Percentiles rank a stretch among this genome's conserved stretches.
phyloP scores from a whole-genome alignment of 2,329 filamentous ascomycete species.

The Sporothrix inflata region DNA sequence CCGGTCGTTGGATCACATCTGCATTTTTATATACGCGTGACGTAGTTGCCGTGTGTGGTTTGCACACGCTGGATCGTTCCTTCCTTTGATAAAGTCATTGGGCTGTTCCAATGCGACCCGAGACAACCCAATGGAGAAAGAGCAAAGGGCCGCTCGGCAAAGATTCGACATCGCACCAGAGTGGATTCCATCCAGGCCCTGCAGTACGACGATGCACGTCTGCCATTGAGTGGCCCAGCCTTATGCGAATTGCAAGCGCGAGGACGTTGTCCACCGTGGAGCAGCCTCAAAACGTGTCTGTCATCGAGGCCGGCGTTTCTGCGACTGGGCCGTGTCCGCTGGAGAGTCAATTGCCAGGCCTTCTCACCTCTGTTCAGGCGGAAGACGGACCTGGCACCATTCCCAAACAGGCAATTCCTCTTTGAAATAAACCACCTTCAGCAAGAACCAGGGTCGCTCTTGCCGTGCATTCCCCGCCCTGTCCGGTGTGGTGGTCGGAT shows the following conservation, averaged over 20 bases:
- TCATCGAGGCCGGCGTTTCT: background rate
- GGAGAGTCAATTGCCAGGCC: too few species aligned
- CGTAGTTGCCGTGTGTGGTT: background rate
- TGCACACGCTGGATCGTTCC: background rate
- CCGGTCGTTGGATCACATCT: background rate
- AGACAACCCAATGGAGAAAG: background rate
- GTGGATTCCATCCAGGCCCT: background rate
- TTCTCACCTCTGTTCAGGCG: too few species aligned
- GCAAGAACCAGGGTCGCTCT: background rate
- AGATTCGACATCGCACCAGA: background rate
- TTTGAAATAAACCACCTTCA: background rate
- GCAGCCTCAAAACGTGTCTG: background rate
- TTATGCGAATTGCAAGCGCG: background rate
- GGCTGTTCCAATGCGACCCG: background rate
- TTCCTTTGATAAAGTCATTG: background rate
- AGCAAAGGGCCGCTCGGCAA: background rate
- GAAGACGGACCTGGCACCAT: background rate
- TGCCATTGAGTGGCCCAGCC: background rate
- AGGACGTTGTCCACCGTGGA: background rate
- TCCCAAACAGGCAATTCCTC: background rate
- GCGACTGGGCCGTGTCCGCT: background rate
- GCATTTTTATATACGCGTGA: background rate
- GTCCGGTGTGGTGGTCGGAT: conserved; percentile 4
- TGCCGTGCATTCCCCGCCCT: background rate
- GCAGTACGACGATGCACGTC: background rate